Percentiles rank a stretch among this genome's conserved stretches.
Conservation (phyloP, 2,329 filamentous ascomycete genomes). For the Fusarium paranaense region DNA sequence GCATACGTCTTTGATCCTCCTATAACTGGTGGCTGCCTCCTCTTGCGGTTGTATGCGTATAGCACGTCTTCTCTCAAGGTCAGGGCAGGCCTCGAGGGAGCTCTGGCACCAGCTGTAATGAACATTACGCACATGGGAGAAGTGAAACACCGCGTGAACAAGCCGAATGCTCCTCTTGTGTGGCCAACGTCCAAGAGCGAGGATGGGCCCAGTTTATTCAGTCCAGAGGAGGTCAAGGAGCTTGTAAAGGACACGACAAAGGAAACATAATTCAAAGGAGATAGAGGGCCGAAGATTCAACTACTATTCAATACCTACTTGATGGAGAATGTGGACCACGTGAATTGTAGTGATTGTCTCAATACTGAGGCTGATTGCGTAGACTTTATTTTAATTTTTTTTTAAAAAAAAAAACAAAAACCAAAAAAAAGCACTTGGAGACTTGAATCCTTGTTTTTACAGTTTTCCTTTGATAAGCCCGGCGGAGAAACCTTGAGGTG, state of each 20-base stretch:
- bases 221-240: neutral
- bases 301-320: no score
- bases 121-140: neutral
- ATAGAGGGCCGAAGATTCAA: no score
- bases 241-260: neutral
- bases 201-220: neutral
- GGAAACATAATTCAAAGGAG: no score
- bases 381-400: no score
- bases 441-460: neutral
- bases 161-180: neutral
- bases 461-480: neutral
- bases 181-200: neutral
- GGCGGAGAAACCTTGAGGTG: neutral
- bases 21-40: neutral
- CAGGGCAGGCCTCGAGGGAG: neutral
- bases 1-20: neutral
- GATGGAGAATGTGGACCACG: no score
- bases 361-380: no score
- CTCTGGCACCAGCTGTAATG: neutral
- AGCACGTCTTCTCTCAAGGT: neutral
- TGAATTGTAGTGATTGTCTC: no score
- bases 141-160: neutral
- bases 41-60: neutral
- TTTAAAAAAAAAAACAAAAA: no score
- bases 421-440: no score